phyloP scores from a whole-genome alignment of 2,329 filamentous ascomycete genomes.

The Pseudodiploospora longispora region DNA sequence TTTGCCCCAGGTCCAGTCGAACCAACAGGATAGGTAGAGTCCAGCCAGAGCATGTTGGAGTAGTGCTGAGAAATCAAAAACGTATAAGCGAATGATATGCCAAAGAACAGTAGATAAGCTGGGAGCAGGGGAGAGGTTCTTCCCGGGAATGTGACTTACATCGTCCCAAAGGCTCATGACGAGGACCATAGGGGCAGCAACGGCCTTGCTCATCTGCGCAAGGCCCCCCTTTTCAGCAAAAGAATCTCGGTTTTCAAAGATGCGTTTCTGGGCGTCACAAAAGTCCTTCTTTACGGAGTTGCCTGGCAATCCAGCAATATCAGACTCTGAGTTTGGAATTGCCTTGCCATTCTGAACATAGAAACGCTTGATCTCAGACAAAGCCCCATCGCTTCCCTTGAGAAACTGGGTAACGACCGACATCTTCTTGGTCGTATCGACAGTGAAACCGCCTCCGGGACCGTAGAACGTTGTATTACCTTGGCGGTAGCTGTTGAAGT shows the following conservation, averaged over 20 bases:
- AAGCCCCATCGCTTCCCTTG: conserved; percentile 37
- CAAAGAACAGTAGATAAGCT: background rate
- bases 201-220: conserved; percentile 42
- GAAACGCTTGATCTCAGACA: conserved; percentile 54
- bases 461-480: conserved; percentile 59
- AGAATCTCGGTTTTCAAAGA: conserved; percentile 44
- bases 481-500: conserved; percentile 62
- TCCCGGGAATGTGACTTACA: conserved; percentile 17
- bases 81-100: background rate
- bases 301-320: conserved; percentile 29
- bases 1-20: conserved; percentile 37
- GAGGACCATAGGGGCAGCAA: conserved; percentile 37
- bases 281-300: conserved; percentile 48
- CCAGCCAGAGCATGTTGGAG: conserved; percentile 67
- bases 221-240: conserved; percentile 52
- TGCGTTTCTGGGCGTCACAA: conserved; percentile 50
- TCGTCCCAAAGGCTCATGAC: conserved; percentile 54
- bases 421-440: conserved; percentile 52
- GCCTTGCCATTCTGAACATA: conserved; percentile 56
- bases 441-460: conserved; percentile 37
- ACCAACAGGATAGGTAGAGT: conserved; percentile 53
- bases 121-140: no score
- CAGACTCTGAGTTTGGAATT: conserved; percentile 43
- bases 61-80: conserved; percentile 32
- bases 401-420: conserved; percentile 62